Evolutionary conservation across 768 basidiomycete genomes (phyloP).

Genomic region (Auricularia cornea): DNA sequence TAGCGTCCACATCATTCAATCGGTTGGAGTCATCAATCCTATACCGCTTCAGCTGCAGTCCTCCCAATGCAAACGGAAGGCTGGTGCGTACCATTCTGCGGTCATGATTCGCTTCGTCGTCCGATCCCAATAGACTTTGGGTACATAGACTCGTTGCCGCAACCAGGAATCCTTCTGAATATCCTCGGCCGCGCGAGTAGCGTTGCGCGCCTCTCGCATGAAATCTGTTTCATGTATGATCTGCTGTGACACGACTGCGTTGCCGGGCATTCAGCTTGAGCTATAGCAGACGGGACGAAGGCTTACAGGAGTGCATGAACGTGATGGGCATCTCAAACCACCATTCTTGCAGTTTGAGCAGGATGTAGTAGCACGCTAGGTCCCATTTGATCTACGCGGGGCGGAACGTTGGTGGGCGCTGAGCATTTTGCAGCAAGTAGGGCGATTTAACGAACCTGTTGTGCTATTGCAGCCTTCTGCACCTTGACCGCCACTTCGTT

Average conservation of each 20-base stretch:
- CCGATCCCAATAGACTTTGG: constrained; percentile 54
- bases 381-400: constrained; percentile 31
- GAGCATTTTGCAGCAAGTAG: not conserved
- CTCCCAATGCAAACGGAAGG: no score
- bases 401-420: not conserved
- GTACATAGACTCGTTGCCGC: not conserved
- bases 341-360: constrained; percentile 28
- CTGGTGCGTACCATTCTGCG: constrained; percentile 74
- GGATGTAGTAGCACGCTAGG: constrained; percentile 17
- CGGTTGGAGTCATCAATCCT: constrained; percentile 47
- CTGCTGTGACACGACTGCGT: constrained; percentile 53
- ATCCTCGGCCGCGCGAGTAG: constrained; percentile 56
- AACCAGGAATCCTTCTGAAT: constrained; percentile 61
- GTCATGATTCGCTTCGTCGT: constrained; percentile 74
- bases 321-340: constrained; percentile 32
- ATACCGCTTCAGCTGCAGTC: not conserved
- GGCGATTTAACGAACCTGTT: constrained; percentile 43
- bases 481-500: constrained; percentile 78
- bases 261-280: constrained; percentile 15
- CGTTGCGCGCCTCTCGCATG: constrained; percentile 68
- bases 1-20: constrained; percentile 51
- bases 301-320: constrained; percentile 12
- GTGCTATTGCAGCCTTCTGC: constrained; percentile 82
- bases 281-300: no score
- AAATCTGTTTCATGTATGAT: constrained; percentile 82